Evolutionary conservation across 148 eudicot genomes (phyloP).

Genomic region (Rhododendron ovatum): DNA sequence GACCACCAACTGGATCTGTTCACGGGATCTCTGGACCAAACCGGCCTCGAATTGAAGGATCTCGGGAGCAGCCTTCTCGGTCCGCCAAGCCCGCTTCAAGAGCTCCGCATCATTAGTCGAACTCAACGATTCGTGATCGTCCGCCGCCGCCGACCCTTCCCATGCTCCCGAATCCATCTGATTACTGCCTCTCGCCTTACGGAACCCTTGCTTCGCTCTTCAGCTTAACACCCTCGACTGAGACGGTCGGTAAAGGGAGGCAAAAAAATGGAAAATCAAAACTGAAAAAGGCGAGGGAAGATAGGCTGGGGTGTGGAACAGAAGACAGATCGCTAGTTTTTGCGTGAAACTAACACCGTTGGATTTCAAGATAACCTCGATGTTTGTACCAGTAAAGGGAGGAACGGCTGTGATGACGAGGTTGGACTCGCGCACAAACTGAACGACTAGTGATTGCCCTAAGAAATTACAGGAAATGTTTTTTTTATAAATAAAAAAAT

Average conservation of each 20-base stretch:
- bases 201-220: too few species aligned
- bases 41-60: slow-evolving; percentile 52
- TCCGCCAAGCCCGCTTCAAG: slow-evolving; percentile 80
- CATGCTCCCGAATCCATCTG: slow-evolving; percentile 32
- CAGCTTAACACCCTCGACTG: background rate
- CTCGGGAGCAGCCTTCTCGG: slow-evolving; percentile 83
- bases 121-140: slow-evolving; percentile 65
- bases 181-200: slow-evolving; percentile 2
- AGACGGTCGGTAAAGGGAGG: too few species aligned
- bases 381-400: too few species aligned
- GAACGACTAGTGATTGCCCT: too few species aligned
- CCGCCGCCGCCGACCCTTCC: slow-evolving; percentile 26
- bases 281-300: background rate
- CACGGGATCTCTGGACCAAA: slow-evolving; percentile 60
- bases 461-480: too few species aligned
- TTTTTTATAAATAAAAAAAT: too few species aligned
- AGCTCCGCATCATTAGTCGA: slow-evolving; percentile 76
- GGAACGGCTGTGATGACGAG: too few species aligned
- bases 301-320: background rate
- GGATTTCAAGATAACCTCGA: background rate
- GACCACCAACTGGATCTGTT: slow-evolving; percentile 87
- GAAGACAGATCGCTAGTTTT: slow-evolving; percentile 5
- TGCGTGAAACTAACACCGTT: slow-evolving; percentile 6
- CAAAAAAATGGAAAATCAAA: too few species aligned
- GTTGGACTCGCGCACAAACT: too few species aligned